Conservation (phyloP, 2,329 filamentous ascomycete species). For the Cadophora sp. region DNA sequence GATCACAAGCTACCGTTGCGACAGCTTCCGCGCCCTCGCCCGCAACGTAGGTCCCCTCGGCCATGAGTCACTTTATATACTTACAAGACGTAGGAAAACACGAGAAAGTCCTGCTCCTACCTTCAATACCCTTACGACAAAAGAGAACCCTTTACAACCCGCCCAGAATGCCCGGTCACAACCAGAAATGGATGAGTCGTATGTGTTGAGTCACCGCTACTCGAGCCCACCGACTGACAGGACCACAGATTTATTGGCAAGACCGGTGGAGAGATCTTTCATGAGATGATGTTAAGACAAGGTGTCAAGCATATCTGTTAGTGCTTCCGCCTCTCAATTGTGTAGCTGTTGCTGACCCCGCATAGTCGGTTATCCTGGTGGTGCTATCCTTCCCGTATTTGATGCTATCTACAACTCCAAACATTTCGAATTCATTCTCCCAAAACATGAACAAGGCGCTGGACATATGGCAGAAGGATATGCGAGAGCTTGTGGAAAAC, state of each 20-base stretch:
- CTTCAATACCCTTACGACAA: conserved; percentile 57
- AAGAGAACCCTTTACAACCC: conserved; percentile 69
- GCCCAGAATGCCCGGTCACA: conserved; percentile 63
- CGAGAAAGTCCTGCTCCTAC: conserved; percentile 69
- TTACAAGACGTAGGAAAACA: conserved; percentile 53
- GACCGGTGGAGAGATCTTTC: conserved; percentile 95
- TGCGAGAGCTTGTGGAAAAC: conserved; percentile 89
- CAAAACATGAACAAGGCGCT: conserved; percentile 95
- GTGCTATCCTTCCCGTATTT: conserved; percentile 96
- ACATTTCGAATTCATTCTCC: conserved; percentile 95
- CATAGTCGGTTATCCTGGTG: conserved; percentile 86
- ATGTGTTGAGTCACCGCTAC: conserved; percentile 50
- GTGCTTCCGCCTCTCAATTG: conserved; percentile 49
- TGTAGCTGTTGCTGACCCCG: conserved; percentile 29
- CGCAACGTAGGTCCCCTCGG: conserved; percentile 33
- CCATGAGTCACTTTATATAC: conserved; percentile 40
- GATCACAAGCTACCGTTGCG: conserved; percentile 58
- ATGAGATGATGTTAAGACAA: conserved; percentile 98
- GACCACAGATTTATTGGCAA: conserved; percentile 81
- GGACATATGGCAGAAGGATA: conserved; percentile 99
- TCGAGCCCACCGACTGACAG: conserved; percentile 25
- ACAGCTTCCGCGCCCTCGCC: conserved; percentile 46
- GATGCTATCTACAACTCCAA: conserved; percentile 98
- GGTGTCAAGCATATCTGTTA: conserved; percentile 92
- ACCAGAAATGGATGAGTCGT: conserved; percentile 81